Evolutionary conservation across 2,329 filamentous ascomycete species (phyloP), one percentile per base, ranked within the genome.

Genomic region (Colletotrichum sp.): DNA sequence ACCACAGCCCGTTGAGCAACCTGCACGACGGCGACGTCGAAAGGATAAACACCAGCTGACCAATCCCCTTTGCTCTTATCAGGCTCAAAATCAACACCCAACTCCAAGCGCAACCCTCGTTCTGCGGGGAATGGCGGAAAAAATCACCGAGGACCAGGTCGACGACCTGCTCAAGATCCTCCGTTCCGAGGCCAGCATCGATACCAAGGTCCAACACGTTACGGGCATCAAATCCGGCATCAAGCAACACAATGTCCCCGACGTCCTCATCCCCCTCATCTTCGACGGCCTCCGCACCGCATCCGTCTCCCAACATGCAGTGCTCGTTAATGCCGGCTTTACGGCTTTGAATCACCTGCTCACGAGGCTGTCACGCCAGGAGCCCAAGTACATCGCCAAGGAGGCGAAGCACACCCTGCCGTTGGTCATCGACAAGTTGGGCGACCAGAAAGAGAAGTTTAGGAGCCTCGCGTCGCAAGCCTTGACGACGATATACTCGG

Each of bases 191-290:
- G 89, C 90, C 49, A 89, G 92, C 65, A 88, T 95, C 80, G 94
- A 96, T 81, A 86, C 89, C 68, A 96, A 96, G 83, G 90, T 95
- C 78, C 88, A 92, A 78, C 90, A 91, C 70, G 91, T 98, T 80
- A 95, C 92, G 76, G 89, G 88, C 81, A 88, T 96, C 85, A 98
- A 98, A 86, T 96, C 95, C 59, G 92, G 93, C 83, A 98, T 98
- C 89, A 98, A 98, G 85, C 96, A 98, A 85, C 94, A 95, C 83
- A 96, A 96, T 87, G 95, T 98, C 62, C 95, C 95, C 76, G 95
- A 98, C 79, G 85, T 86, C 71, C 91, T 90, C 80, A 91, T 98
- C 80, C 86, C 92, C 30, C 89, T 92, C 74, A 92, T 98, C 78
- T 98, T 98, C 85, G 95, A 98, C 77, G 95, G 93, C 78, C 89